A percentile compares a stretch with the other conserved stretches of the same genome.
Conservation (phyloP, 2,329 filamentous ascomycete species). For the Colletotrichum lindemuthianum region DNA sequence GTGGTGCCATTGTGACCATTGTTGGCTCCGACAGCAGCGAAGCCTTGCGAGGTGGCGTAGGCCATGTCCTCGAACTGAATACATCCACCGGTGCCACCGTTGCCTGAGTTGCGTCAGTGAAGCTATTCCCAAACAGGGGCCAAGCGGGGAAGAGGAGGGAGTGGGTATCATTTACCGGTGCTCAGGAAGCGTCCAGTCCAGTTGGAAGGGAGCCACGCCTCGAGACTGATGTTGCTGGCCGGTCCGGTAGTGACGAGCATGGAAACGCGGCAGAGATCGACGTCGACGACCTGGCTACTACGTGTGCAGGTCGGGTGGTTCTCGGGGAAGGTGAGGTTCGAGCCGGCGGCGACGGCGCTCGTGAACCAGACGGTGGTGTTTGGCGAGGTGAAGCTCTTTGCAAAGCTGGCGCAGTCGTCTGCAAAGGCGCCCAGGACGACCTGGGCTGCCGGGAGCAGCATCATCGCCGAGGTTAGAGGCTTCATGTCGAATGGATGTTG, state of each 20-base stretch:
- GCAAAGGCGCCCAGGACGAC: conserved; percentile 25
- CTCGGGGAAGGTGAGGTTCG: conserved; percentile 49
- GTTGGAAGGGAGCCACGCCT: conserved; percentile 57
- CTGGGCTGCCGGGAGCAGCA: conserved; percentile 34
- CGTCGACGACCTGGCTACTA: conserved; percentile 37
- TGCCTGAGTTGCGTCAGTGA: too few relatives aligned
- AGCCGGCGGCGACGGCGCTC: conserved; percentile 49
- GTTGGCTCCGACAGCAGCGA: conserved; percentile 58
- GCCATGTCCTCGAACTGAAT: conserved; percentile 55
- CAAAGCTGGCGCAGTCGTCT: conserved; percentile 41
- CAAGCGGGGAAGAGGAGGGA: too few relatives aligned
- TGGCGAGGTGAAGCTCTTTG: conserved; percentile 38
- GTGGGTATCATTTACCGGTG: conserved; percentile 47
- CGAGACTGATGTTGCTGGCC: conserved; percentile 55
- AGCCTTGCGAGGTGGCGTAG: conserved; percentile 53
- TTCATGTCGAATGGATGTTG: conserved; percentile 28
- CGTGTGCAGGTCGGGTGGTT: conserved; percentile 50
- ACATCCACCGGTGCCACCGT: conserved; percentile 59
- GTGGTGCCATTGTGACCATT: conserved; percentile 59
- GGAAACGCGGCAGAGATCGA: conserved; percentile 44
- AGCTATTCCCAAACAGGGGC: too few relatives aligned
- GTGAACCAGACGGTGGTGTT: conserved; percentile 48
- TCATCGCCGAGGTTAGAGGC: conserved; percentile 24
- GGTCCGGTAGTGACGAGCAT: conserved; percentile 48
- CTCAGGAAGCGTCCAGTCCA: conserved; percentile 58